A percentile compares a stretch with the other conserved stretches of the same genome.
Conservation (phyloP, 768 basidiomycete species). For the Xerocomus potaroensis region DNA sequence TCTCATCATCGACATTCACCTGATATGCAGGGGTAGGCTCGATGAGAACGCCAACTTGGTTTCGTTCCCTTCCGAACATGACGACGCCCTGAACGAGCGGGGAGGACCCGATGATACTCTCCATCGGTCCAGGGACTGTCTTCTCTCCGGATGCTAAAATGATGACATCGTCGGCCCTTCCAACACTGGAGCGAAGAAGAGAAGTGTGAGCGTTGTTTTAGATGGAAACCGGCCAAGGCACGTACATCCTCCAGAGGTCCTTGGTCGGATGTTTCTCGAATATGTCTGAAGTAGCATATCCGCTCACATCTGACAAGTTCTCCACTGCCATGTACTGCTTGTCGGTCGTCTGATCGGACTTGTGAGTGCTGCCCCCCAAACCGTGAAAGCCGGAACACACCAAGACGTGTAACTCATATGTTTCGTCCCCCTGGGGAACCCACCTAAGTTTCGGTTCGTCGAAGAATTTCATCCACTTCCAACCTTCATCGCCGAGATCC, state of each 20-base stretch:
- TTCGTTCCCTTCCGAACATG: slow-evolving; percentile 35
- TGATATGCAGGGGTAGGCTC: slow-evolving; percentile 17
- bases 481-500: slow-evolving; percentile 22
- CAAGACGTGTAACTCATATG: slow-evolving; percentile 37
- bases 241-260: slow-evolving; percentile 35
- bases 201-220: background rate
- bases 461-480: slow-evolving; percentile 34
- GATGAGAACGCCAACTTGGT: slow-evolving; percentile 31
- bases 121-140: slow-evolving; percentile 27
- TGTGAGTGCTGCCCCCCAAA: background rate
- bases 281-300: slow-evolving; percentile 42
- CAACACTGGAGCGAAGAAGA: slow-evolving; percentile 9
- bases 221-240: background rate
- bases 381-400: slow-evolving; percentile 18
- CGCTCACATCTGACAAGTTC: slow-evolving; percentile 38
- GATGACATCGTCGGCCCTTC: slow-evolving; percentile 37
- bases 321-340: slow-evolving; percentile 15
- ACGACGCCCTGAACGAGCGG: slow-evolving; percentile 20
- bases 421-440: slow-evolving; percentile 30
- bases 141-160: slow-evolving; percentile 22
- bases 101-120: slow-evolving; percentile 20
- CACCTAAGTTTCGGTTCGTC: slow-evolving; percentile 25
- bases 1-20: slow-evolving; percentile 21
- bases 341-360: slow-evolving; percentile 4
- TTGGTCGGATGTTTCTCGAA: slow-evolving; percentile 42